Conservation (phyloP, 306 rosid genomes). For the Lagenaria siceraria region DNA sequence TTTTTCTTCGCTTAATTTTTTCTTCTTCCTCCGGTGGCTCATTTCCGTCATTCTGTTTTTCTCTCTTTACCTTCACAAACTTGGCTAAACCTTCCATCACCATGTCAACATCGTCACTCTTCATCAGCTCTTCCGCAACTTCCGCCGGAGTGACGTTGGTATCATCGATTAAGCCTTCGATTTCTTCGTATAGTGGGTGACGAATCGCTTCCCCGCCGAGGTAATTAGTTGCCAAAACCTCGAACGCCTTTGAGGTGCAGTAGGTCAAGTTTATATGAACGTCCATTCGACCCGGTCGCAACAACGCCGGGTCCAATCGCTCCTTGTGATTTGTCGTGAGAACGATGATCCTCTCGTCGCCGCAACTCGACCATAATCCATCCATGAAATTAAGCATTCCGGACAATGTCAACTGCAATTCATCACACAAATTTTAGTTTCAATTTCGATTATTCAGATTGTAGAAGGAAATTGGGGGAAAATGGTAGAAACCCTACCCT, state of each 20-base stretch:
- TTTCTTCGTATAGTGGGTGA: constrained; percentile 13
- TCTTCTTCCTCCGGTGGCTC: neutral
- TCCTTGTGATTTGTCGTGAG: constrained; percentile 52
- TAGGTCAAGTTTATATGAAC: constrained; percentile 42
- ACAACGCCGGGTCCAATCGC: constrained; percentile 34
- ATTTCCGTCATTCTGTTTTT: neutral
- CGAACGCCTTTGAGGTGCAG: constrained; percentile 29
- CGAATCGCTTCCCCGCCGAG: constrained; percentile 16
- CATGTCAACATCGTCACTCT: constrained; percentile 24
- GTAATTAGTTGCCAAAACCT: constrained; percentile 29
- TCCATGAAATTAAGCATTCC: constrained; percentile 7
- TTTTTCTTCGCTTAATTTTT: neutral
- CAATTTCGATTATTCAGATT: neutral
- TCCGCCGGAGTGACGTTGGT: constrained; percentile 34
- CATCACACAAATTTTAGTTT: neutral
- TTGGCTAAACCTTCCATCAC: constrained; percentile 14
- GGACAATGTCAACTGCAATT: neutral
- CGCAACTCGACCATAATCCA: constrained; percentile 50
- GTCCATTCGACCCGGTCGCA: constrained; percentile 55
- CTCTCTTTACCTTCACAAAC: constrained; percentile 16
- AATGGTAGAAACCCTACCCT: neutral
- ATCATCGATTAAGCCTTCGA: constrained; percentile 22
- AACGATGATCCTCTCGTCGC: constrained; percentile 48
- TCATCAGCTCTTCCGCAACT: constrained; percentile 42
- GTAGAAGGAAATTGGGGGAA: neutral